Evolutionary conservation across 2,329 filamentous ascomycete species (phyloP), one percentile per base, ranked within the genome.

Genomic region (Balansia obtecta): DNA sequence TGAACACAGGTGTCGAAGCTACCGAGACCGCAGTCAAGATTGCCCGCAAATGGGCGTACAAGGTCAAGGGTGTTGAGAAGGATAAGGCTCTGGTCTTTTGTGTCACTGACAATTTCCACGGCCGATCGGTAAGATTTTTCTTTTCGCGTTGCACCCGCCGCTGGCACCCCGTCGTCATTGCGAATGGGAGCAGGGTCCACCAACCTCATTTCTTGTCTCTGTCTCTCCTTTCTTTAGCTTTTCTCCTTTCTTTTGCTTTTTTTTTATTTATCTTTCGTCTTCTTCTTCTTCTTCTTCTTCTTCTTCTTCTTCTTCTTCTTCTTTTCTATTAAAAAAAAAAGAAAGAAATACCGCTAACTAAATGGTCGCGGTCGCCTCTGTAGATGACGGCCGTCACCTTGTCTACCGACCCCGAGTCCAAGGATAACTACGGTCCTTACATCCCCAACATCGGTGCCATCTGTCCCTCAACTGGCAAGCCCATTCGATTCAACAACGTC

Each of bases 1-100:
- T 97, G 90, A 96, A 96, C 74, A 97, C 91, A 2, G 91, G 91
- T 52, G 91, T 91, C 20, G 91, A 97, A 71, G 91, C 91, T 9
- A 89, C 95, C 37, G 91, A 97, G 76, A 96, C 91, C 0, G 90
- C 86, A 12, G 83, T 97, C 71, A 97, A 97, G 77, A 83, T 97
- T 69, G 91, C 91, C 52, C 79, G 91, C 57, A 97, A 97, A 71
- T 97, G 91, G 91, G 90, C 89, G 5, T 96, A 96, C 77, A 96
- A 95, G 72, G 82, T 87, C 65, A 96, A 97, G 77, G 83, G 84
- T 20, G 91, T 97, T 55, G 83, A 88, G 6, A 75, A 87, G 66
- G 83, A 85, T 64, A 81, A 93, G 74, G 91, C 91, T 9, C 68
- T 93, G 56, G 79, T 97, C 38, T 86, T 97, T 65, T 84, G 83